Base-by-base conservation (phyloP, 306 rosid species). In the Glycine latifolia region DNA sequence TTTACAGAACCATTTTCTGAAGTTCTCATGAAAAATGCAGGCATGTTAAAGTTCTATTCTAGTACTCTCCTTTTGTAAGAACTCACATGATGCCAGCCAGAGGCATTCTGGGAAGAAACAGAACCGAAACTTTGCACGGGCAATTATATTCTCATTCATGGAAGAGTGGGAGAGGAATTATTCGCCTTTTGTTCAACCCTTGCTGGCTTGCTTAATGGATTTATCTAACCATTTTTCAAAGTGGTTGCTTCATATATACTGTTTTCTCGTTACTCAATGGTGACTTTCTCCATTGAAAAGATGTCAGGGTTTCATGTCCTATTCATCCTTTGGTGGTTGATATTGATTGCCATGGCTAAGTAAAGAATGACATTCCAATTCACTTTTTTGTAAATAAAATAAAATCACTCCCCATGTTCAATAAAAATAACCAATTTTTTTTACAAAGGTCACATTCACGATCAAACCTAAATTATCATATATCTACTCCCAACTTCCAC, bases 61-160 rank as follows among this genome's bases (percentile, higher is more conserved):
- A 13, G 4, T 33, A 70, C 44, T 33, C 15, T 37, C 44, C 31
- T 26, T 4, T 43, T 55, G 66, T 41, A 58, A n/a, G 71, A 68
- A 76, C 50, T 70, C 79, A 53, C 86, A 71, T 71, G 53, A 33
- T 71, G 83, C 86, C 83, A 78, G 39, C 56, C 15, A 66, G 53
- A 55, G 72, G 35, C 69, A 77, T 73, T 33, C 59, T 67, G 79
- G 84, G 87, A 73, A 20, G 73, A 71, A 83, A 52, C 33, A 77
- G 62, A 77, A 77, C 46, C 60, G 20, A 71, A 69, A 8, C 75
- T 78, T 71, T 63, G 48, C 31, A 72, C 63, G 15, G 49, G 44
- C 46, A 20, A 15, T 77, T 49, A 78, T 71, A 83, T 78, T 83
- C 80, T 63, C 76, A 46, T 9, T 71, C 71, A 68, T 63, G 54